Percentiles rank a stretch among this genome's conserved stretches.
These are phyloP conservation scores for Planoprotostelium fungivorum DNA, from an alignment of 78 protist species.

Conservation along the genomic window DNA sequence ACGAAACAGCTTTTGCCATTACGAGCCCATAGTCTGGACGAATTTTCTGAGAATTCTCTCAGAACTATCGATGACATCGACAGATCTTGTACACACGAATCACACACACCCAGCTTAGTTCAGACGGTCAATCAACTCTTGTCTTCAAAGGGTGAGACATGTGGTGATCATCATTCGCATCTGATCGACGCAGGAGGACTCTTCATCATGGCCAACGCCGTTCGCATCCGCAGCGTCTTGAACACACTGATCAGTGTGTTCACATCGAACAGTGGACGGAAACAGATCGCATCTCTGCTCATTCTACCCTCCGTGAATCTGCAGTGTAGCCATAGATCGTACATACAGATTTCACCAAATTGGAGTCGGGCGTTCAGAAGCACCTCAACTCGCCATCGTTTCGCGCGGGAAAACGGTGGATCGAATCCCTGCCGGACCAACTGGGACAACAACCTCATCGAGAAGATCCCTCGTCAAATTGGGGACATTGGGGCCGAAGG, in stretches of 20 bases:
- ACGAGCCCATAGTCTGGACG: too few relatives aligned
- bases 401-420: too few relatives aligned
- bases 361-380: too few relatives aligned
- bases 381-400: too few relatives aligned
- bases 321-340: too few relatives aligned
- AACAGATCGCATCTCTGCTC: not conserved
- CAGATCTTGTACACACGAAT: not conserved
- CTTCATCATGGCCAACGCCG: not conserved
- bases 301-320: too few relatives aligned
- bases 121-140: not conserved
- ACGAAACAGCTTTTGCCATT: too few relatives aligned
- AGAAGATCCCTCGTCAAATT: slow-evolving; percentile 89
- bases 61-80: too few relatives aligned
- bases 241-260: not conserved
- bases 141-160: not conserved
- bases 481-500: slow-evolving; percentile 97
- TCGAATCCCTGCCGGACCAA: too few relatives aligned
- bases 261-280: not conserved
- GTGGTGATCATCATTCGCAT: not conserved
- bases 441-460: too few relatives aligned
- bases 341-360: too few relatives aligned
- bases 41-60: not conserved
- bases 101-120: not conserved
- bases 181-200: not conserved
- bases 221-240: not conserved